Percentiles rank a stretch among this genome's conserved stretches.
Conservation (phyloP, 306 rosid species). For the Inga oerstediana region DNA sequence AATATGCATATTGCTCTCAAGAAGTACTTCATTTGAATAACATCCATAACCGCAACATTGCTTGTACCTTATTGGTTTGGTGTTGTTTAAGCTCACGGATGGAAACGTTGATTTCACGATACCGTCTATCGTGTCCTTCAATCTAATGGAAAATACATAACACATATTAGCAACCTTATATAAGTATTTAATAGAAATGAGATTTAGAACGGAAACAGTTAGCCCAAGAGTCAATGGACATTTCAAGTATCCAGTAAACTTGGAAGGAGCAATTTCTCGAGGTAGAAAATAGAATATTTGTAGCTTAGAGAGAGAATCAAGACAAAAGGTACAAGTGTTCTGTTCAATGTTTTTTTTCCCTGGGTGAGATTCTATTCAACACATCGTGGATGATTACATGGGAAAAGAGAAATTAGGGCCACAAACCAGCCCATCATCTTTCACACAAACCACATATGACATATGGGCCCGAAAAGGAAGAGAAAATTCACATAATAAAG, state of each 20-base stretch:
- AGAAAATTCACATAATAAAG: neutral
- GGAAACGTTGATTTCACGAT: conserved; percentile 12
- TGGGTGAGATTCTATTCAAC: neutral
- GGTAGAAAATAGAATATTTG: neutral
- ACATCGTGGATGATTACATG: neutral
- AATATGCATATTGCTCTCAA: conserved; percentile 2
- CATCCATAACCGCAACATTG: conserved; percentile 18
- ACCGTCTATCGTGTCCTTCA: conserved; percentile 48
- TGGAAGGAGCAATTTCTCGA: neutral
- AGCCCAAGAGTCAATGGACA: neutral
- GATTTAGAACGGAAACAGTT: conserved; percentile 8
- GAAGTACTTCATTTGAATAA: neutral
- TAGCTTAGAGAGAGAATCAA: neutral
- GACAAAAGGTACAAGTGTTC: neutral
- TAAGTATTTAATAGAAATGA: neutral
- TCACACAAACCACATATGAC: neutral
- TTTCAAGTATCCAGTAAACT: conserved; percentile 1
- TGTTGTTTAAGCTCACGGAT: conserved; percentile 52
- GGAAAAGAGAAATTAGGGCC: neutral
- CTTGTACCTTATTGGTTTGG: conserved; percentile 70
- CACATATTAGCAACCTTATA: neutral
- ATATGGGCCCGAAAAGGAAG: neutral
- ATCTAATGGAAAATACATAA: conserved; percentile 50
- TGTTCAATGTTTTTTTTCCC: neutral
- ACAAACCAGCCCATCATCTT: neutral